Evolutionary conservation across 2,329 filamentous ascomycete genomes (phyloP), one percentile per base, ranked within the genome.

Genomic region (Coleophoma crateriformis): DNA sequence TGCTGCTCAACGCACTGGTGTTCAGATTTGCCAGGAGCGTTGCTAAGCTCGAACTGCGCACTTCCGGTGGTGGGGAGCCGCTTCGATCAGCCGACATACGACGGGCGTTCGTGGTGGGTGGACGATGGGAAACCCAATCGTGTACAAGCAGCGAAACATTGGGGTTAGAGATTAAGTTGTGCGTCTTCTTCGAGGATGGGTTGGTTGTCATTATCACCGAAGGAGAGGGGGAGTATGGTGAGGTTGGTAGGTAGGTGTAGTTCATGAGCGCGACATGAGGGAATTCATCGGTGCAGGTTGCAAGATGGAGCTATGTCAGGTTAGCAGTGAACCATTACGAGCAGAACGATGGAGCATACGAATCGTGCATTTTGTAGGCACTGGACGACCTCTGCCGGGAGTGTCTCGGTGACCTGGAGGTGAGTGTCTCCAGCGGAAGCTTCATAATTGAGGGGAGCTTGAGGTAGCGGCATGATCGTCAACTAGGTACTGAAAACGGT

Each of bases 241-340:
- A 88, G 6, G 78, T 83, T 37, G 90, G 87, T 19, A 99, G 86
- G 71, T 96, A 97, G 64, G 94, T 97, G 75, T 97, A 97, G 75
- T 95, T 96, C 94, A 99, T 99, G 57, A 99, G 82, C 35, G 90
- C 95, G 58, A 97, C 89, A 67, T 97, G 90, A 10, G 94, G 94
- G 55, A 84, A 76, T 63, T 94, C 87, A 58, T 87, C 78, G 60
- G 83, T 83, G 68, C 88, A 95, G 50, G 94, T 99, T 60, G 94
- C 91, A 47, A 99, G 86, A 70, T 99, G 94, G 58, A 99, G 89
- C 90, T 96, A 48, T 17, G n/a, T 22, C 8, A 27, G 27, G 8
- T 27, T 27, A 27, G 27, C 27, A 27, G 27, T 27, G 7, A 3
- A 32, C 15, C 19, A 40, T 56, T 48, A 38, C 13, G 46, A 37